Base-by-base conservation (phyloP, 805 yeast genomes). In the Suhomyces xylopsoci region DNA sequence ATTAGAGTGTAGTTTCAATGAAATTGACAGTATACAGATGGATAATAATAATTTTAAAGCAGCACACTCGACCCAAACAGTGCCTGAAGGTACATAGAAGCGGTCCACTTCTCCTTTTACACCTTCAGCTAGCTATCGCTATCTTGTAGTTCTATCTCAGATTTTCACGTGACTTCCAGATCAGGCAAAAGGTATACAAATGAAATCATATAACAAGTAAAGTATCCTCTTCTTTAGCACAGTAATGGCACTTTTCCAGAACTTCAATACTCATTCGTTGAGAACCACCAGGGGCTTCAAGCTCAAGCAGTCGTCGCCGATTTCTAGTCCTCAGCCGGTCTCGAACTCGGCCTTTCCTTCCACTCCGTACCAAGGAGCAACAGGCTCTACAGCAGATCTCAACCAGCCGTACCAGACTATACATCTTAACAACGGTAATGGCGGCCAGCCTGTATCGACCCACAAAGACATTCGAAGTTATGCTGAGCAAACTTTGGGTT, bases 401-500 rank as follows among this genome's bases (percentile, higher is more conserved):
- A 40, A 34, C 7, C 58, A 59, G 28, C 70, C 68, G n/a, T 69
- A 65, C 50, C 74, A 68, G 47, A 68, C 76, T 15, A 66, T 69
- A 30, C 66, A 64, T 26, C 60, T 36, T 28, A 51, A 51, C 22
- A 53, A 47, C 48, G 50, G 51, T 7, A 40, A 53, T 45, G 55
- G 51, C 42, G 64, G 64, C 14, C 76, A 73, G 49, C 63, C 68
- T 22, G 77, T 74, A n/a, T 69, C 77, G 1, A 66, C 77, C 5
- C 96, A 88, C 64, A 83, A 78, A 61, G 94, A 88, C 63, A 82
- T 94, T 52, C 81, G 96, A 55, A 84, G 79, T 63, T 90, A 91
- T 62, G 99, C 97, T 0, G 98, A 93, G 66, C 91, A 96, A 44
- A 93, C 99, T 0, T 76, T 94, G 48, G 99, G 99, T 0, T 87